A percentile compares a stretch with the other conserved stretches of the same genome.
Conservation (phyloP, 345 rosid species). For the Arabis alpina region DNA sequence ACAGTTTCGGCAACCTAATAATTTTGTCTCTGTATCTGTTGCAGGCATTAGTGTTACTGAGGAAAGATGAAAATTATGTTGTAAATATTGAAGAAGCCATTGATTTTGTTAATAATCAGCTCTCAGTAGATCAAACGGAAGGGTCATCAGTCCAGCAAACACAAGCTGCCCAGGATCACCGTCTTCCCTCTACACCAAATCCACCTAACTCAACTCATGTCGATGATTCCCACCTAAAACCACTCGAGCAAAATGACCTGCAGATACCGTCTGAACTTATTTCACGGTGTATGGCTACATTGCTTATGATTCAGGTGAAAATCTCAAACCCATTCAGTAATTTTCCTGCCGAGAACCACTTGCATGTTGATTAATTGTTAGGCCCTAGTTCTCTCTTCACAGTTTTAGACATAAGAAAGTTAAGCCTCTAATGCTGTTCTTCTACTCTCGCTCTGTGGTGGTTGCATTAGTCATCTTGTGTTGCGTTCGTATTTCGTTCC, state of each 20-base stretch:
- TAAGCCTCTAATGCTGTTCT: conserved; percentile 1
- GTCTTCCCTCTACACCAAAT: conserved; percentile 40
- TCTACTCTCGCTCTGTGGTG: background rate
- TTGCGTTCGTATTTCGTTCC: conserved; percentile 7
- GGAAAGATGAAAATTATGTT: conserved; percentile 44
- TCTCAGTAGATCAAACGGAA: conserved; percentile 49
- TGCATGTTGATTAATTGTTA: background rate
- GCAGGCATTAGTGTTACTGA: conserved; percentile 63
- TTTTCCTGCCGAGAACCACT: background rate
- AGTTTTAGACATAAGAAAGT: background rate
- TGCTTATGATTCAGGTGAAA: conserved; percentile 80
- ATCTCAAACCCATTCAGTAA: background rate
- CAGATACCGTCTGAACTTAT: conserved; percentile 68
- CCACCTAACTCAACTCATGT: conserved; percentile 40
- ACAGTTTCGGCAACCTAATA: background rate
- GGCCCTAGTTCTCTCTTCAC: background rate
- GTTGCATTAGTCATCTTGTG: conserved; percentile 28
- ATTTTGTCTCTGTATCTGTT: conserved; percentile 24
- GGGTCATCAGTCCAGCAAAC: conserved; percentile 41
- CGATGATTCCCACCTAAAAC: conserved; percentile 45
- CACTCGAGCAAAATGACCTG: conserved; percentile 45
- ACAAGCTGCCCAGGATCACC: conserved; percentile 49
- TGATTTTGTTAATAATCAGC: conserved; percentile 64
- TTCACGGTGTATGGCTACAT: conserved; percentile 67
- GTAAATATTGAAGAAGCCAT: conserved; percentile 66